Percentiles rank a stretch among this genome's conserved stretches.
phyloP scores from a whole-genome alignment of 1,139 yeast species.

The Candida mesenterica region DNA sequence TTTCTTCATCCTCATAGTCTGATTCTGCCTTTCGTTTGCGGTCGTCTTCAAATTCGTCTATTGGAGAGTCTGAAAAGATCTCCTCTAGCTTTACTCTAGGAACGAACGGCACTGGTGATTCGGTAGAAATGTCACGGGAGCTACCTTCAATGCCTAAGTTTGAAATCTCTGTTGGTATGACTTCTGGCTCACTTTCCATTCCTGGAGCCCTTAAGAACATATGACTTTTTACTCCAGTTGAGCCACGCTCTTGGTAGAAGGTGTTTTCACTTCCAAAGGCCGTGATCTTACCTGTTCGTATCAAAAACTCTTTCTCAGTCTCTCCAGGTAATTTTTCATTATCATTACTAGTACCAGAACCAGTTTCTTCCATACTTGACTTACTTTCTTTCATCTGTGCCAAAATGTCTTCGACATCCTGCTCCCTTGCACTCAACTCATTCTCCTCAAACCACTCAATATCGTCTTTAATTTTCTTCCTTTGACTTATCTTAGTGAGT shows the following conservation, averaged over 20 bases:
- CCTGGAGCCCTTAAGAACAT: slow-evolving; percentile 40
- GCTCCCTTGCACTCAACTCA: slow-evolving; percentile 52
- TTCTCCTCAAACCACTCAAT: slow-evolving; percentile 49
- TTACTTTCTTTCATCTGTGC: slow-evolving; percentile 44
- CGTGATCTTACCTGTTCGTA: slow-evolving; percentile 89
- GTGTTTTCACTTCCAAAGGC: slow-evolving; percentile 79
- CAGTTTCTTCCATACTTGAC: slow-evolving; percentile 19
- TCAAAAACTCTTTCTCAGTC: slow-evolving; percentile 71
- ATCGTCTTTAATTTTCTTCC: slow-evolving; percentile 54
- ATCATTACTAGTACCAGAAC: slow-evolving; percentile 17
- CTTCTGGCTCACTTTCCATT: slow-evolving; percentile 15
- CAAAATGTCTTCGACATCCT: slow-evolving; percentile 67
- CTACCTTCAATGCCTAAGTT: slow-evolving; percentile 13
- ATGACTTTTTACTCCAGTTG: slow-evolving; percentile 26
- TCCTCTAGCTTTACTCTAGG: background rate
- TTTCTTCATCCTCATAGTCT: slow-evolving; percentile 9
- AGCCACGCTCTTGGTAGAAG: slow-evolving; percentile 33
- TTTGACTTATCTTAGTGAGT: slow-evolving; percentile 64
- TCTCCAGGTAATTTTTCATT: slow-evolving; percentile 56
- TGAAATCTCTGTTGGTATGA: too few relatives aligned
- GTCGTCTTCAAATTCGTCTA: slow-evolving; percentile 15
- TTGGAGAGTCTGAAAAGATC: background rate
- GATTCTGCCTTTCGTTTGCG: slow-evolving; percentile 19
- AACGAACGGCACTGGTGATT: background rate
- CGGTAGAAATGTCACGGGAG: slow-evolving; percentile 2